phyloP scores from a whole-genome alignment of 495 filamentous ascomycete genomes.

The Neurospora tetraspora region DNA sequence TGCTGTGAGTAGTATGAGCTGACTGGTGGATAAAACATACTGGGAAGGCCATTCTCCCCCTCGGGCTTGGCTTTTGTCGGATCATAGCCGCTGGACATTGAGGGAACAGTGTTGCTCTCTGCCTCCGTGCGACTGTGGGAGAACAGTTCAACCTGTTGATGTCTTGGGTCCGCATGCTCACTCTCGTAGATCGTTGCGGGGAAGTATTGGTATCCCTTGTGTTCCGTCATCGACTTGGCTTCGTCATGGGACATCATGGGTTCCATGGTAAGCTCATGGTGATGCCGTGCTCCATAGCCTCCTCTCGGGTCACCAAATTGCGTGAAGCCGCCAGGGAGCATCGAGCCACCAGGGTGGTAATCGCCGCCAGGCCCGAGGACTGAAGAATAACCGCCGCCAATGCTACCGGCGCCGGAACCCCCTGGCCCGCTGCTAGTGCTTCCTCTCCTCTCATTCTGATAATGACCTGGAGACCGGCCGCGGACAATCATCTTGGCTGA shows the following conservation, averaged over 20 bases:
- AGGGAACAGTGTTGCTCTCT: constrained; percentile 18
- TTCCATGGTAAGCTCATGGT: constrained; percentile 34
- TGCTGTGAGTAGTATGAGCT: constrained; percentile 23
- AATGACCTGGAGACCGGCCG: constrained; percentile 86
- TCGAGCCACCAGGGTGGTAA: constrained; percentile 24
- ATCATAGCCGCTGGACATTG: constrained; percentile 16
- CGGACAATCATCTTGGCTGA: constrained; percentile 89
- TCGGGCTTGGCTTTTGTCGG: constrained; percentile 36
- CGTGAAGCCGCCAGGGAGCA: constrained; percentile 21
- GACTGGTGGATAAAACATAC: constrained; percentile 27
- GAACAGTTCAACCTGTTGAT: constrained; percentile 35
- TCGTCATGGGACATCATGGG: constrained; percentile 36
- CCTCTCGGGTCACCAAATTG: constrained; percentile 29
- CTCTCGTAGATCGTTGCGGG: constrained; percentile 35
- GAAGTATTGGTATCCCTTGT: constrained; percentile 40
- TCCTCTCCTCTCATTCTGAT: constrained; percentile 70
- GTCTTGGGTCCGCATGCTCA: constrained; percentile 21
- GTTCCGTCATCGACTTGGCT: constrained; percentile 31
- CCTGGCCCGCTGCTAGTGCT: constrained; percentile 67
- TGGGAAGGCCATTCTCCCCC: constrained; percentile 30
- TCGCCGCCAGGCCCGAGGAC: constrained; percentile 24
- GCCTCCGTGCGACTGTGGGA: constrained; percentile 26
- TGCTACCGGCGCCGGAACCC: constrained; percentile 42
- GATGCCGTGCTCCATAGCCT: constrained; percentile 31
- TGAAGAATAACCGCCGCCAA: constrained; percentile 34